Evolutionary conservation across 108 stramenopile genomes (phyloP).

Genomic region (Heterococcus sp.): DNA sequence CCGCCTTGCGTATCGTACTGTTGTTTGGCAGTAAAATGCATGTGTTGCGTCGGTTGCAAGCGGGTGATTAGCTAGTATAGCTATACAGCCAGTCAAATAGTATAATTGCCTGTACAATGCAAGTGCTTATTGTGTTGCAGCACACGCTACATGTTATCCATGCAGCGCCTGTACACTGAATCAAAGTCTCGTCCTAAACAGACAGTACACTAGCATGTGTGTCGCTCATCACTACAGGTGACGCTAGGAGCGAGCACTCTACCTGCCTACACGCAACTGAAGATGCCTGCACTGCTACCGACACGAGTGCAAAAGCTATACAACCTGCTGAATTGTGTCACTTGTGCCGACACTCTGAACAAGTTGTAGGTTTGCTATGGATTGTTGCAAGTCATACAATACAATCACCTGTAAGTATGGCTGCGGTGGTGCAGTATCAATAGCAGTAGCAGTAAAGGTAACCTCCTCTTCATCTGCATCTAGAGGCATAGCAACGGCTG

Average conservation of each 20-base stretch:
- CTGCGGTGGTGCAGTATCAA: slow-evolving; percentile 23
- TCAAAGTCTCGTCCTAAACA: too few species aligned
- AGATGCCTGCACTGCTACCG: neutral
- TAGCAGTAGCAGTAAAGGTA: slow-evolving; percentile 4
- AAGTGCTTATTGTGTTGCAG: neutral
- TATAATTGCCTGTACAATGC: neutral
- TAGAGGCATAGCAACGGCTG: slow-evolving; percentile 38
- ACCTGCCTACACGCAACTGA: neutral
- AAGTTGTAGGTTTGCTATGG: too few species aligned
- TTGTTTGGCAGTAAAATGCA: neutral
- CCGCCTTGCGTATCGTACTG: neutral
- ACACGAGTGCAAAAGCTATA: neutral
- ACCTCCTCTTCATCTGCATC: slow-evolving; percentile 48
- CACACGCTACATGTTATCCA: neutral
- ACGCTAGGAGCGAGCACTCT: neutral
- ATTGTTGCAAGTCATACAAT: too few species aligned
- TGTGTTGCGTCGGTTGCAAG: too few species aligned
- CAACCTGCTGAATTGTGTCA: neutral
- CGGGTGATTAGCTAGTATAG: neutral
- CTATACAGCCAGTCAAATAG: neutral
- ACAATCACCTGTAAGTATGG: slow-evolving; percentile 46
- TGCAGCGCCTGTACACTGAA: neutral
- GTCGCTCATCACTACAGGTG: neutral
- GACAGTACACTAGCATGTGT: too few species aligned
- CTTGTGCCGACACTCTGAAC: slow-evolving; percentile 9